Evolutionary conservation across 2,329 filamentous ascomycete species (phyloP).

Genomic region (Epichloe sylvatica): DNA sequence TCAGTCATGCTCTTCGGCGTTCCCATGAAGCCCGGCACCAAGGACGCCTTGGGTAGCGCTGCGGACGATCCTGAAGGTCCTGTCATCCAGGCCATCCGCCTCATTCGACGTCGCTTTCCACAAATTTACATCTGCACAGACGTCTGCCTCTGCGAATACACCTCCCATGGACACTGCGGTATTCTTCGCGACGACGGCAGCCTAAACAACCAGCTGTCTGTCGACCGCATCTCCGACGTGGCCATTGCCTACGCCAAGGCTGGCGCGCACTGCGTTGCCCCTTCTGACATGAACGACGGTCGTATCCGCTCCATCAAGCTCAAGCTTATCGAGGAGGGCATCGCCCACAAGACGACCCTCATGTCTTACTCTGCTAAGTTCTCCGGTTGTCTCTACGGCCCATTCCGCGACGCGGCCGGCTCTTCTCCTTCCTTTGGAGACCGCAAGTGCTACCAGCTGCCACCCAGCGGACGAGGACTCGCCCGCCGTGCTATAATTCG

Average conservation of each 20-base stretch:
- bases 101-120: slow-evolving; percentile 74
- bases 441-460: slow-evolving; percentile 91
- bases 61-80: slow-evolving; percentile 90
- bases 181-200: slow-evolving; percentile 86
- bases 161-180: slow-evolving; percentile 91
- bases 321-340: slow-evolving; percentile 88
- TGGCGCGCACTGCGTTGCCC: slow-evolving; percentile 90
- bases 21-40: slow-evolving; percentile 63
- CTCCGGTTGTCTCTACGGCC: slow-evolving; percentile 88
- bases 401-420: slow-evolving; percentile 91
- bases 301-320: slow-evolving; percentile 95
- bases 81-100: slow-evolving; percentile 73
- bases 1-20: slow-evolving; percentile 96
- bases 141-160: slow-evolving; percentile 97
- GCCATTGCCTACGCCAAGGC: slow-evolving; percentile 94
- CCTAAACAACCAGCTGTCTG: slow-evolving; percentile 83
- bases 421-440: slow-evolving; percentile 87
- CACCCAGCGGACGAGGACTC: slow-evolving; percentile 79
- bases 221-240: slow-evolving; percentile 92
- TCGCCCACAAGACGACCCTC: slow-evolving; percentile 78
- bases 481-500: slow-evolving; percentile 79
- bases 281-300: slow-evolving; percentile 98
- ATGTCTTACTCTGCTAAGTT: slow-evolving; percentile 99
- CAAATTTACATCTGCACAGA: slow-evolving; percentile 83
- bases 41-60: slow-evolving; percentile 81